Evolutionary conservation across 2,329 filamentous ascomycete genomes (phyloP), one percentile per base, ranked within the genome.

Genomic region (Verruconis gallopava): DNA sequence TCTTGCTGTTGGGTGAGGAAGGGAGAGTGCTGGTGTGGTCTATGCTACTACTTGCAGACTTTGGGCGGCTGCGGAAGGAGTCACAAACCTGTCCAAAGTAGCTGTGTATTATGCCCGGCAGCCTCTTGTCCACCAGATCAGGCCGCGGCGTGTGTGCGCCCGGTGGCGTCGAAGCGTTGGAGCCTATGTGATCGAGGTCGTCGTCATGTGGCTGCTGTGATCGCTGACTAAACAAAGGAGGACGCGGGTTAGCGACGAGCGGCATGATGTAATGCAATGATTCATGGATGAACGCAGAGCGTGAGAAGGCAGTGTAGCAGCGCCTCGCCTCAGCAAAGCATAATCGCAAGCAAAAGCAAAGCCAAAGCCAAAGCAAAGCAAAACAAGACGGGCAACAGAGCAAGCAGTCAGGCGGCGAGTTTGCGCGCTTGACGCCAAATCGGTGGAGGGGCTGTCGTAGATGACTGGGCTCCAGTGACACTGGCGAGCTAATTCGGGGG

Each of bases 11-110:
- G n/a, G n/a, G n/a, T n/a, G n/a, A n/a, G n/a, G 25, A 30, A 30
- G 9, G 6, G 21, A 28, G 19, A 44, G 37, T 37, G 40, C 37
- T 40, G 50, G 38, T 39, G 48, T 46, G 46, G 53, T 48, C 51
- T 51, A 48, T 46, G 56, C 53, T 52, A 52, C 54, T 56, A 46
- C 53, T 52, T 51, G 53, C 49, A 51, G 57, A 60, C 53, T 59
- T 61, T 53, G 57, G 55, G 49, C 56, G 54, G 49, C 56, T 54
- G 51, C 61, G 70, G 75, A 77, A 72, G 55, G 59, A 61, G 50
- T 75, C 75, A 95, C 91, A 80, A 93, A 98, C 91, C 89, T 98
- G 91, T 70, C 81, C 82, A 75, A 96, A 94, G 73, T 91, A 95
- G 72, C 81, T 93, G 63, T 79, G 76, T 74, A 91, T 81, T 69